Base-by-base conservation (phyloP, 352 stramenopile genomes). In the Globisporangium heterothallicum region DNA sequence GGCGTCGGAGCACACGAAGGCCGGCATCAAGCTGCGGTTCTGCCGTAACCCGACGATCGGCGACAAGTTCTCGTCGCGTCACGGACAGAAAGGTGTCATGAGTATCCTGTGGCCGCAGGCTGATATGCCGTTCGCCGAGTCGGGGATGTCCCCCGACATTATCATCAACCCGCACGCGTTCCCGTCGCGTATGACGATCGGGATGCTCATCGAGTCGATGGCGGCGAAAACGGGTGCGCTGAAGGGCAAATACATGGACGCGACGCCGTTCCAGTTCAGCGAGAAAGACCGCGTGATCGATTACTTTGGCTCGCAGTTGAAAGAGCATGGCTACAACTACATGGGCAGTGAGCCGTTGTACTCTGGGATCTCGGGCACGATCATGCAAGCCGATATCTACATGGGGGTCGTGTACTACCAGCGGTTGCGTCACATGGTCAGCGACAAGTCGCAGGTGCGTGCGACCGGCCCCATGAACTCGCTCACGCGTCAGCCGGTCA, bases 331-430 rank as follows among this genome's bases (percentile, higher is more conserved):
- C 16, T 96, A 95, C 73, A 94, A 97, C 68, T 99, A 99, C 84
- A 99, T 99, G 80, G 97, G 97, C 57, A 98, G 89, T 60, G 97
- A 99, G 63, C 96, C 97, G 27, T 66, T 99, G 59, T 99, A 99
- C 88, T 98, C 88, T 51, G 98, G 98, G 21, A 92, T 99, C 53
- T 98, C 89, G 45, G 98, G 98, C 30, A 98, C 93, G 38, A 65
- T 99, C 50, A 98, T 99, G 93, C 94, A 99, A 43, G 97, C 96
- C 14, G 96, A 99, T 63, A 98, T 99, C 42, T 99, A 99, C 82
- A 99, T 99, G 53, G 98, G 98, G 38, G 84, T 99, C n/a, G 97
- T 99, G 30, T 99, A 98, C 77, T 99, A 99, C 72, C 97, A 99
- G 84, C 86, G 98, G 45, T 75, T 99, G 63, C 90, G 97, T 51